Evolutionary conservation across 129 eudicot genomes (phyloP).

Genomic region (Tagetes erecta): DNA sequence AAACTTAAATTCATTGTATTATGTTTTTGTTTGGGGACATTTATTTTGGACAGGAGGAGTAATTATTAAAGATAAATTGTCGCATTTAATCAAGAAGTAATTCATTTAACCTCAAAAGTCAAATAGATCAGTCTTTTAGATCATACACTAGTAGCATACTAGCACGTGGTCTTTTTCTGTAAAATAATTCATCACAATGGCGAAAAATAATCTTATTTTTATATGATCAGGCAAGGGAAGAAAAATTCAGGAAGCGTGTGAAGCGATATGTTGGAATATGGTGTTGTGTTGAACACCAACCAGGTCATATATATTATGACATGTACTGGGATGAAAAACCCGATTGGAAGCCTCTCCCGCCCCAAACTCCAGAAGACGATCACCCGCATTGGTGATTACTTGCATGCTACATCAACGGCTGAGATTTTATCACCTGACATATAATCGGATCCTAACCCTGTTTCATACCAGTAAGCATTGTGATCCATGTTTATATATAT

Average conservation of each 20-base stretch:
- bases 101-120: constrained; percentile 1
- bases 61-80: background rate
- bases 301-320: constrained; percentile 94
- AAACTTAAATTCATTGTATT: background rate
- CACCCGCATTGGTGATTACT: constrained; percentile 66
- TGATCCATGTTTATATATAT: constrained; percentile 18
- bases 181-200: background rate
- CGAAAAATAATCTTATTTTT: background rate
- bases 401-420: constrained; percentile 17
- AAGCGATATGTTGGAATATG: constrained; percentile 84
- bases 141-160: background rate
- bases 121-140: constrained; percentile 5
- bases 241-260: constrained; percentile 74
- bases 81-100: constrained; percentile 3
- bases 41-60: background rate
- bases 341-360: constrained; percentile 89
- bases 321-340: constrained; percentile 99
- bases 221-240: constrained; percentile 56
- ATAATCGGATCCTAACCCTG: constrained; percentile 17
- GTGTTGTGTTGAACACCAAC: constrained; percentile 86
- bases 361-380: constrained; percentile 87
- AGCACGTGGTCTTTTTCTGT: background rate
- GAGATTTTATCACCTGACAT: constrained; percentile 15
- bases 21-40: background rate
- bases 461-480: constrained; percentile 15